Evolutionary conservation across 192 early-diverging fungal species (phyloP).

Genomic region (Phycomyces blakesleeanus): DNA sequence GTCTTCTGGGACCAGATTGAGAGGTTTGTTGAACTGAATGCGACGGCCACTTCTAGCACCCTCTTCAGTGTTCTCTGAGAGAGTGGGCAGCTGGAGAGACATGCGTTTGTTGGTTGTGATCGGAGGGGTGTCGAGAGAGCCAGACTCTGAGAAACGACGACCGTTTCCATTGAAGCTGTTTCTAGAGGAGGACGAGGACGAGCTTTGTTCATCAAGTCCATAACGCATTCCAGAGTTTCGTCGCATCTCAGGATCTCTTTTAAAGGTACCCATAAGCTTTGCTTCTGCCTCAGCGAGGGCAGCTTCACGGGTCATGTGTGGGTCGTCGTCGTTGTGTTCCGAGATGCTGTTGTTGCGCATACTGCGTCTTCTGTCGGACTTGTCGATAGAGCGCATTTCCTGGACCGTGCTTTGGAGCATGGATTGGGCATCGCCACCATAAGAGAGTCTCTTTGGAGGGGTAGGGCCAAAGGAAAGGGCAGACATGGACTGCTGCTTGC

Average conservation of each 20-base stretch:
- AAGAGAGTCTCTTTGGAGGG: background rate
- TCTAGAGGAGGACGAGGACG: background rate
- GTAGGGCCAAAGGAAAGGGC: conserved; percentile 10
- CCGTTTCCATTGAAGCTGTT: background rate
- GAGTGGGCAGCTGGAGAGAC: conserved; percentile 28
- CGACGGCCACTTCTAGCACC: conserved; percentile 11
- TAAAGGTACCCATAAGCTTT: conserved; percentile 39
- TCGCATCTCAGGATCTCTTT: background rate
- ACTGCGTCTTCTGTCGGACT: background rate
- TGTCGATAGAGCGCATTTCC: conserved; percentile 17
- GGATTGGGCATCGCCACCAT: conserved; percentile 13
- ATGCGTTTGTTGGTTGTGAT: conserved; percentile 6
- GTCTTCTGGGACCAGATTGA: conserved; percentile 23
- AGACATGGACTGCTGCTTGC: conserved; percentile 26
- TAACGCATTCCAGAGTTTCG: too few relatives aligned
- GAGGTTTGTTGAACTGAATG: conserved; percentile 34
- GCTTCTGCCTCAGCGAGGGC: conserved; percentile 40
- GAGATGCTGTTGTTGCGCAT: background rate
- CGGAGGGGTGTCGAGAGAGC: background rate
- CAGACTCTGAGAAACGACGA: conserved; percentile 18
- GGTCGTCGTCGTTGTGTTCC: conserved; percentile 18
- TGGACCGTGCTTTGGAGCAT: conserved; percentile 18
- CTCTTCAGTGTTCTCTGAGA: conserved; percentile 16
- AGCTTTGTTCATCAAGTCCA: too few relatives aligned
- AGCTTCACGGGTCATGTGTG: conserved; percentile 22